A percentile compares a stretch with the other conserved stretches of the same genome.
Evolutionary conservation across 768 basidiomycete species (phyloP).

Genomic region (Auricularia heimuer): DNA sequence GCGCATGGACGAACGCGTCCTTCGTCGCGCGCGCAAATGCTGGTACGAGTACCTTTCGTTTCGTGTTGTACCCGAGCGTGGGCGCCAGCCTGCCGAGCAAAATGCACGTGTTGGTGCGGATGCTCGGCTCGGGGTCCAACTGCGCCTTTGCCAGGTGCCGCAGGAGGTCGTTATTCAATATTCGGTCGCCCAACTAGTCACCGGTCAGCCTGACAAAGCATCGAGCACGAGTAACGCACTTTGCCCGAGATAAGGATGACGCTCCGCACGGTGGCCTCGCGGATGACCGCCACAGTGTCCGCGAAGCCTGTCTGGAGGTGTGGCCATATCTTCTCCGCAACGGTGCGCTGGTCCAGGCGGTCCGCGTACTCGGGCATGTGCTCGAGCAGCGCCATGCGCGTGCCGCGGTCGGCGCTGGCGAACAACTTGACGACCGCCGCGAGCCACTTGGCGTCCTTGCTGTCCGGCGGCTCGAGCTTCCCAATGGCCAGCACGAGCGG

Average conservation of each 20-base stretch:
- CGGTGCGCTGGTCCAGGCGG: conserved; percentile 74
- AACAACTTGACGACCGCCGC: conserved; percentile 77
- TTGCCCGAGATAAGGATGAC: conserved; percentile 79
- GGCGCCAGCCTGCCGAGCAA: conserved; percentile 87
- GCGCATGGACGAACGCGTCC: conserved; percentile 84
- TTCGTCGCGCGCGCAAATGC: conserved; percentile 86
- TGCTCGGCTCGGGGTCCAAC: conserved; percentile 85
- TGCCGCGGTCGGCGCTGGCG: conserved; percentile 84
- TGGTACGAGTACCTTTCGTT: conserved; percentile 92
- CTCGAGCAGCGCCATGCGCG: conserved; percentile 88
- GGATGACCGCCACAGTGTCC: conserved; percentile 87
- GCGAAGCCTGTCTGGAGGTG: conserved; percentile 95
- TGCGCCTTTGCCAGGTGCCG: conserved; percentile 89
- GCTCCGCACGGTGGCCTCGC: conserved; percentile 88
- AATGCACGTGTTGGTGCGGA: conserved; percentile 95
- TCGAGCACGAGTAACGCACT: conserved; percentile 29
- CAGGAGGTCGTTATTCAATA: conserved; percentile 93
- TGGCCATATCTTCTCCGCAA: conserved; percentile 87
- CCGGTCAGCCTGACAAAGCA: neutral
- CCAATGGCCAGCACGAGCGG: conserved; percentile 81
- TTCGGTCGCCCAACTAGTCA: conserved; percentile 57
- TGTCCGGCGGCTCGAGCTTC: conserved; percentile 49
- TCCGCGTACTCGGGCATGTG: conserved; percentile 76
- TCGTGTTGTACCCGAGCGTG: conserved; percentile 75
- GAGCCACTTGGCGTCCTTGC: conserved; percentile 59